Base-by-base conservation (phyloP, 169 alveolate genomes). In the Eimeria acervulina region DNA sequence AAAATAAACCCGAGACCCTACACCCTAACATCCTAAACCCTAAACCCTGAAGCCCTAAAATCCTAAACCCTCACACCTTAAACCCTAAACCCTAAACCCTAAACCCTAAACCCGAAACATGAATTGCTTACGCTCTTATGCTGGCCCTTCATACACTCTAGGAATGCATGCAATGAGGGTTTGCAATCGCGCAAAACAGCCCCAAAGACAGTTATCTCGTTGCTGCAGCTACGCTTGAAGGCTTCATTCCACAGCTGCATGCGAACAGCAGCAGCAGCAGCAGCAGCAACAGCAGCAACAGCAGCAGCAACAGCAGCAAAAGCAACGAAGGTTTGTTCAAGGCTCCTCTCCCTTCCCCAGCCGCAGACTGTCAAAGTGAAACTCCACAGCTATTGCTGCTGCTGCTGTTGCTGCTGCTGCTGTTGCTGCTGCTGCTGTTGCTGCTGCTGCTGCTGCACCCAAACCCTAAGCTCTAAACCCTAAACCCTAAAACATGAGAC, bases 161-260 rank as follows among this genome's bases (percentile, higher is more conserved):
- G 8, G 52, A 81, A 81, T 42, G 90, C 90, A 26, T 40, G 70
- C 72, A 81, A 8, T 21, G 68, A 81, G 33, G 90, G 90, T 44
- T 51, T 59, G 21, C 42, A 36, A 19, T 44, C 90, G 26, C 15
- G 13, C 72, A 81, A 23, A 42, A 81, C 33, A 36, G 55, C 70
- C 42, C 70, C 51, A 44, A 81, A 81, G 2, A 36, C 72, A 36
- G 36, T 44, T 3, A 36, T 12, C 23, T 19, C 5, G 51, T 10
- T 42, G 47, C 90, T 63, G n/a, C 21, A 31, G 42, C 26, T 31
- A 6, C 26, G 10, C 0, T 28, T 47, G 44, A 13, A 36, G n/a
- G 90, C 72, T n/a, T 44, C 44, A 12, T 81, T 59, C 90, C 90
- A 81, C 51, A 81, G 42, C 90, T 81, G 90, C 90, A 51, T 8